Base-by-base conservation (phyloP, 1,139 yeast genomes). In the Protomyces arabidopsidicola region DNA sequence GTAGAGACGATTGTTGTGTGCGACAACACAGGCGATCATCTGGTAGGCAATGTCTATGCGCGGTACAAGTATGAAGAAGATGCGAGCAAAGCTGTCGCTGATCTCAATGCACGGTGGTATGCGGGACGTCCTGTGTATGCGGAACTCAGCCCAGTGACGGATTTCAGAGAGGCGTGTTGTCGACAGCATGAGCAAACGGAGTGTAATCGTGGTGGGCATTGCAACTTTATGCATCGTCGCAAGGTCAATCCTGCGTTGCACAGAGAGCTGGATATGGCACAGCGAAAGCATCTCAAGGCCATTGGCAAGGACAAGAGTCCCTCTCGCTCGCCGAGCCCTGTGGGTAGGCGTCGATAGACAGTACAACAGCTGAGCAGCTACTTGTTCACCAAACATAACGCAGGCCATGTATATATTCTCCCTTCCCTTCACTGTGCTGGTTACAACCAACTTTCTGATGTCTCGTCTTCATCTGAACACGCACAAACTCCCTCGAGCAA, bases 141-240 rank as follows among this genome's bases (percentile, higher is more conserved):
- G 71, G 95, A 89, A 70, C 77, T 89, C 53, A 83, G 90, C 24
- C 95, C 97, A 6, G 95, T 88, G 35, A 77, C 81, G 2, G 84
- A 82, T 71, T 84, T 89, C 69, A 77, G 80, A 53, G 95, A 87
- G 66, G 89, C 96, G 14, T 81, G 84, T 63, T 91, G 98, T 72
- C 76, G 83, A 42, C 90, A 88, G 64, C 85, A 86, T 71, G 90
- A 86, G 58, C 76, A 79, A 3, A 74, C 79, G 50, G 76, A 76
- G 36, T 91, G 98, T 73, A 81, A 80, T 34, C 80, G 98, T 72
- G 93, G 90, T 0, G 90, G 87, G 38, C 81, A 82, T 70, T 91
- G 98, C 74, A 91, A 91, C 74, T 90, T 88, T 74, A 87, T 90
- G 82, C 98, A 91, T 74, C 80, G 87, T 1, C 79, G 86, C 68